These are phyloP conservation scores for Baorangia bicolor DNA, from an alignment of 768 basidiomycete species.

Conservation along the genomic window DNA sequence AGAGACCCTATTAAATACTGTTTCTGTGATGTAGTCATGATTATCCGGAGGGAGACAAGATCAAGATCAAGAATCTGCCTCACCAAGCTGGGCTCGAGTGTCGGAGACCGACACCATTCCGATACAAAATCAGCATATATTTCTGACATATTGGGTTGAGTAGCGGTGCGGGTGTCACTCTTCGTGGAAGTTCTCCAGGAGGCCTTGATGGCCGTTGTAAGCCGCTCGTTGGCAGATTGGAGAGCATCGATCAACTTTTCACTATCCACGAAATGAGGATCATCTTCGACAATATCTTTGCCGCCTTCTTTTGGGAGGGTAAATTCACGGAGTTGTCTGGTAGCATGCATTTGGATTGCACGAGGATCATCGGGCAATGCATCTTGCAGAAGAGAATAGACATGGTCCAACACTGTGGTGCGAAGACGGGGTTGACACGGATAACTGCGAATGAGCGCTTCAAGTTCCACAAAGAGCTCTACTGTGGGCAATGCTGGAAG, in stretches of 20 bases:
- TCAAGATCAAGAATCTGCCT: conserved; percentile 5
- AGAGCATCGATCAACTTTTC: conserved; percentile 31
- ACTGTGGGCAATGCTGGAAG: conserved; percentile 40
- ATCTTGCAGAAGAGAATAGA: conserved; percentile 41
- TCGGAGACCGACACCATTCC: conserved; percentile 43
- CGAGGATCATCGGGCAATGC: conserved; percentile 38
- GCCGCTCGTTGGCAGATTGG: conserved; percentile 32
- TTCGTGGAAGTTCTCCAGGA: conserved; percentile 13
- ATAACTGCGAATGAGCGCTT: conserved; percentile 41
- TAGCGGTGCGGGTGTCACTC: conserved; percentile 11
- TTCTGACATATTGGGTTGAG: conserved; percentile 31
- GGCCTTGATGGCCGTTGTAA: conserved; percentile 29
- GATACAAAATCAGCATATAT: conserved; percentile 47
- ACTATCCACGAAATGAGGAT: conserved; percentile 7
- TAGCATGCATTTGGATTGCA: conserved; percentile 41
- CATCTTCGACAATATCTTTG: conserved; percentile 7
- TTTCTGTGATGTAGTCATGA: conserved; percentile 39
- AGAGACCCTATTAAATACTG: conserved; percentile 52
- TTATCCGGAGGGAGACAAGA: not conserved
- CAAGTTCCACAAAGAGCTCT: conserved; percentile 42
- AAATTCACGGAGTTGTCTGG: conserved; percentile 32
- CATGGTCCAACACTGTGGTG: conserved; percentile 39
- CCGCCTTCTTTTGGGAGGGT: conserved; percentile 26
- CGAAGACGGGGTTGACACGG: conserved; percentile 43
- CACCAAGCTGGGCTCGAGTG: conserved; percentile 33